These are phyloP conservation scores for Naganishia vishniacii DNA, from an alignment of 768 basidiomycete genomes.

Conservation along the genomic window DNA sequence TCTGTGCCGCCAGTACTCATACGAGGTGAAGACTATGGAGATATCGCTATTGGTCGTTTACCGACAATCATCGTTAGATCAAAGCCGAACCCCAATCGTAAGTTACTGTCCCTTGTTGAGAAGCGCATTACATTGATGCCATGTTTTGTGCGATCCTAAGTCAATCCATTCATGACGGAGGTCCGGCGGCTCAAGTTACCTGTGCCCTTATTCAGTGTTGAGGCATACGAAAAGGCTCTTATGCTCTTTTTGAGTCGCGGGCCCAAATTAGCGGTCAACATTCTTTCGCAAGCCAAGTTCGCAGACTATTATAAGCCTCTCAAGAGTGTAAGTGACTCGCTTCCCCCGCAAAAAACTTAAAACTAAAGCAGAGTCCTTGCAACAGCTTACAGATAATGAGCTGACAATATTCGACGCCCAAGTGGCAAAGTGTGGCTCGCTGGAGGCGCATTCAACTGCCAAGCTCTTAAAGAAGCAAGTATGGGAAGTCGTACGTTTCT, in stretches of 20 bases:
- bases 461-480: constrained; percentile 33
- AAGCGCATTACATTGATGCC: constrained; percentile 16
- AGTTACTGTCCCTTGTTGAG: background rate
- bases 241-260: constrained; percentile 31
- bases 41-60: constrained; percentile 33
- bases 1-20: constrained; percentile 28
- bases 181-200: constrained; percentile 27
- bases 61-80: constrained; percentile 35
- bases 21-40: constrained; percentile 37
- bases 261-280: constrained; percentile 29
- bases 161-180: constrained; percentile 32
- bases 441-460: constrained; percentile 42
- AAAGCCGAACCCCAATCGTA: constrained; percentile 25
- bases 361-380: background rate
- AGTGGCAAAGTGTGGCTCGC: constrained; percentile 37
- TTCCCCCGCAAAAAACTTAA: background rate
- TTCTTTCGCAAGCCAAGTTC: constrained; percentile 29
- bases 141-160: background rate
- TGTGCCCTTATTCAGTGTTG: constrained; percentile 35
- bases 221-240: constrained; percentile 36
- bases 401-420: constrained; percentile 37
- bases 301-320: constrained; percentile 27
- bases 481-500: constrained; percentile 43
- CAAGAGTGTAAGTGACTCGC: background rate
- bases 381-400: constrained; percentile 40